Base-by-base conservation (phyloP, 805 yeast genomes). In the Cyberlindnera misumaiensis region DNA sequence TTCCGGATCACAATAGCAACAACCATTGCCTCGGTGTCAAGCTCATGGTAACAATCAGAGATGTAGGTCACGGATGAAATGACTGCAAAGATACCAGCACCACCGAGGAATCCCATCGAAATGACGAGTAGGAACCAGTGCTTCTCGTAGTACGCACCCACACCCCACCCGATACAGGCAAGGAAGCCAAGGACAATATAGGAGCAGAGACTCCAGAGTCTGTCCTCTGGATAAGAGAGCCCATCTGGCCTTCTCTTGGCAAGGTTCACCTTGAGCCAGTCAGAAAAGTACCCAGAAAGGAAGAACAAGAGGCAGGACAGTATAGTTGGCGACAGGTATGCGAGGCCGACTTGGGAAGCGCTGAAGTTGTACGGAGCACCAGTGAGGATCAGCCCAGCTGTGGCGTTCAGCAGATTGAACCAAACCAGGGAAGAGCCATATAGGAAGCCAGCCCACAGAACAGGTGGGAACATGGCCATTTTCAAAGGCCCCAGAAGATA, bases 141-240 rank as follows among this genome's bases (percentile, higher is more conserved):
- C 25, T 70, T 60, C 4, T 62, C 67, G 36, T 70, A 67, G 34
- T 70, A 68, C 0, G 83, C 79, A 10, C 83, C 84, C 30, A 77
- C 70, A 34, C 86, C 86, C 70, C 80, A 77, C 12, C 80, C 60
- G 43, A 77, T 67, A 40, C 76, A 59, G 0, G 82, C 75, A 1
- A 67, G 64, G 2, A 80, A 79, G 4, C 77, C 75, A 8, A 77
- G 48, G 27, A 78, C 57, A 50, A 64, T 60, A 43, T 70, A 72
- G 6, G 68, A 55, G 3, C 60, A 39, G 45, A 73, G 47, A n/a
- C 70, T 68, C 77, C 78, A 75, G 14, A 77, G 60, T 44, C 83
- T 61, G 46, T 70, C 74, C 49, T 78, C 83, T 0, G 83, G 76
- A 36, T 69, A 68, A 4, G 78, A 68, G 3, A 69, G 38, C 32